Conservation (phyloP, 108 stramenopile species). For the Cyclotella sp. region DNA sequence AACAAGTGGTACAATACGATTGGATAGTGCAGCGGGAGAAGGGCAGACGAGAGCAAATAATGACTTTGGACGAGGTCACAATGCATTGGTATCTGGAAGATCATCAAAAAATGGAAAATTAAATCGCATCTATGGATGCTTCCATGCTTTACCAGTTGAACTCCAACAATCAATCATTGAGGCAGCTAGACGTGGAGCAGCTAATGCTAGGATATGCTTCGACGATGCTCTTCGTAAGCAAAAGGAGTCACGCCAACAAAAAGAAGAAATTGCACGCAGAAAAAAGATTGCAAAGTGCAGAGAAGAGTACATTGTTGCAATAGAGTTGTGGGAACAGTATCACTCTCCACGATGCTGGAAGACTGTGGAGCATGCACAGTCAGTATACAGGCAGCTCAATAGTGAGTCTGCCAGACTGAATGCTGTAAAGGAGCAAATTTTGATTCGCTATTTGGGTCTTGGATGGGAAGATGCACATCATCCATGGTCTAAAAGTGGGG, state of each 20-base stretch:
- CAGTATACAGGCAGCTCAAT: not conserved
- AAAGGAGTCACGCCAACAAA: not conserved
- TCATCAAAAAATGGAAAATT: not conserved
- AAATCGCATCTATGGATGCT: not conserved
- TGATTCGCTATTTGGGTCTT: not conserved
- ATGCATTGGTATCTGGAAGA: not conserved
- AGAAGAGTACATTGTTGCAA: slow-evolving; percentile 10
- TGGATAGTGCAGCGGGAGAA: slow-evolving; percentile 2
- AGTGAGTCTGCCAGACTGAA: slow-evolving; percentile 1
- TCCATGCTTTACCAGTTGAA: not conserved
- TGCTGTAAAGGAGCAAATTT: slow-evolving; percentile 15
- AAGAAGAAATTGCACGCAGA: not conserved
- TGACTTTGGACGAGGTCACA: slow-evolving; percentile 2
- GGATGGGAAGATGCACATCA: not conserved
- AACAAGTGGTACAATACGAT: not conserved
- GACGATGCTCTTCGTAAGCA: slow-evolving; percentile 6
- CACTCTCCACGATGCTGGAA: slow-evolving; percentile 3
- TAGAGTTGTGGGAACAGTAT: not conserved
- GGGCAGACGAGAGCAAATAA: not conserved
- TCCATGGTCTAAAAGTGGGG: not conserved
- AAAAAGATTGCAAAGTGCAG: not conserved
- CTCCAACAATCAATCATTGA: not conserved
- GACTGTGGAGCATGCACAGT: not conserved
- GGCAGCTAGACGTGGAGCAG: not conserved
- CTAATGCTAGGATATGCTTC: not conserved